Conservation (phyloP, 2,329 filamentous ascomycete genomes). For the Pochonia chlamydosporia region DNA sequence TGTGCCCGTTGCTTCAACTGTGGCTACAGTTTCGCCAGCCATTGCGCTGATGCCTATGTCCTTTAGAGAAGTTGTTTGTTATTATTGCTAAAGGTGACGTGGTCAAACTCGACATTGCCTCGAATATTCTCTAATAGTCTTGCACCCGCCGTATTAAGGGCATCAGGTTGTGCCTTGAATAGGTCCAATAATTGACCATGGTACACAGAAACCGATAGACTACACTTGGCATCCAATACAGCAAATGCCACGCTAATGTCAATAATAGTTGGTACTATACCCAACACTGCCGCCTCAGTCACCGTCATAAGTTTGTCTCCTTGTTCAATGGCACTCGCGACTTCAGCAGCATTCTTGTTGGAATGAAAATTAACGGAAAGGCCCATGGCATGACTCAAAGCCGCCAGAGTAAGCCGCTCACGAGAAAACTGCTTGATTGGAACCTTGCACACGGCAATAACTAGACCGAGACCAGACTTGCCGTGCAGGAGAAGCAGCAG, state of each 20-base stretch:
- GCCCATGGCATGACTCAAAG: conserved; percentile 41
- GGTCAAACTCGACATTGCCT: conserved; percentile 41
- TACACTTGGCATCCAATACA: conserved; percentile 38
- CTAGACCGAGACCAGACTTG: too few relatives aligned
- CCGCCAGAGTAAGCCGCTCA: too few relatives aligned
- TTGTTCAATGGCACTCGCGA: conserved; percentile 42
- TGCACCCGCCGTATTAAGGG: too few relatives aligned
- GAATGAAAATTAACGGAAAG: conserved; percentile 46
- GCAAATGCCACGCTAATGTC: conserved; percentile 44
- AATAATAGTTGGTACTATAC: conserved; percentile 44
- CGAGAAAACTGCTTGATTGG: too few relatives aligned
- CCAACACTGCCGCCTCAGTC: conserved; percentile 41
- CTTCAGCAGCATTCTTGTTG: conserved; percentile 45
- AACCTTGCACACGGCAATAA: too few relatives aligned
- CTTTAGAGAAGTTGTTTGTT: conserved; percentile 34
- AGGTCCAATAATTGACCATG: conserved; percentile 48
- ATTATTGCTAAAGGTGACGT: conserved; percentile 52
- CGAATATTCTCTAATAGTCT: conserved; percentile 31
- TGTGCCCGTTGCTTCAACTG: conserved; percentile 57
- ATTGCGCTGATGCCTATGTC: conserved; percentile 39
- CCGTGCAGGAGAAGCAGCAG: too few relatives aligned
- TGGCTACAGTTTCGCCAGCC: conserved; percentile 51
- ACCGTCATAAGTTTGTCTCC: conserved; percentile 44
- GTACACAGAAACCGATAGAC: conserved; percentile 40
- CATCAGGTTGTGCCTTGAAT: conserved; percentile 37